Base-by-base conservation (phyloP, 139 green algal species). In the Chlorella sp. region DNA sequence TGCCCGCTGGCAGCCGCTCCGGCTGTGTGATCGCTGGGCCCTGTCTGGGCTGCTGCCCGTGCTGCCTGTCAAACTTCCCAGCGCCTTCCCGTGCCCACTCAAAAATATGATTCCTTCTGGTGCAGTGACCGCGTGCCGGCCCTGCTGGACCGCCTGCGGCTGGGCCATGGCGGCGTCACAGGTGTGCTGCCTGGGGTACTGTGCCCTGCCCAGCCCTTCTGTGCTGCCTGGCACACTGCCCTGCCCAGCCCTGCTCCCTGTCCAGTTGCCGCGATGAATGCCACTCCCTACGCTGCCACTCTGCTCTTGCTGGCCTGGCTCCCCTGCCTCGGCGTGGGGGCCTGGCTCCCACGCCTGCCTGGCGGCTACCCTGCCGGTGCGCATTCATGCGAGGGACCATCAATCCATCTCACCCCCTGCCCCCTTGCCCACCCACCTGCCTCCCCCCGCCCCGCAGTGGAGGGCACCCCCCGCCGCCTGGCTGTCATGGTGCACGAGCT, bases 391-490 rank as follows among this genome's bases (percentile, higher is more conserved):
- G 0, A 57, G 28, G 36, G 19, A 32, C 3, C 64, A 73, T 73
- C 1, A 15, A 26, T 81, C 34, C 75, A 61, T 26, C 14, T 0
- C 21, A 3, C 24, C 39, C 39, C 42, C 79, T 66, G 28, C 0
- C 21, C 42, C 48, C 24, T 79, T 79, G 32, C 73, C n/a, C 18
- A 4, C 39, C 21, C 1, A 30, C 77, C 18, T 84, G 5, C 24
- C 26, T 42, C 11, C 14, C 18, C 77, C 60, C n/a, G 77, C 21
- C 37, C 15, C 19, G 83, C 84, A 81, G 94, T 98, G 68, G 90
- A 97, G 40, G 96, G 95, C 69, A 99, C 98, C 1, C 97, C 98
- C 21, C 91, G 98, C 2, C 94, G 98, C 18, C 88, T 99, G 64
- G 93, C 92, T 2, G 96, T 99, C 3, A 84, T 97, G 18, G 97